Evolutionary conservation across 2,329 filamentous ascomycete genomes (phyloP), one percentile per base, ranked within the genome.

Genomic region (Phialophora expanda): DNA sequence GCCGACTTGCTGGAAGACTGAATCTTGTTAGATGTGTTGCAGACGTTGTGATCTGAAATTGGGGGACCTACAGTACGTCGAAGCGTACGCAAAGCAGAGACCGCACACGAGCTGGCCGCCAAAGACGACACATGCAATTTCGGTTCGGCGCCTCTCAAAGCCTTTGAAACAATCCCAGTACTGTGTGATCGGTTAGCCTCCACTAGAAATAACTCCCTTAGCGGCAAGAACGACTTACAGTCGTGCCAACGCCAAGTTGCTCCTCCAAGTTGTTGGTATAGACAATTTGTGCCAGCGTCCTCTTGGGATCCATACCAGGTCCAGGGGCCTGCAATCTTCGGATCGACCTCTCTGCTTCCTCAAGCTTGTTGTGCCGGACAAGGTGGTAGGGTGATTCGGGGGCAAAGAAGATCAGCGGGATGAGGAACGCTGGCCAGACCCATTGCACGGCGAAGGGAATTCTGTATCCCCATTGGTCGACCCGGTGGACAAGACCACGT

Each of bases 31-130:
- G 71, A 72, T 60, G 70, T 73, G 26, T 78, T 67, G 17, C 72
- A 71, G 30, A 3, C 14, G 8, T 4, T 44, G 38, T n/a, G 38
- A 17, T n/a, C 5, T n/a, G 38, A 8, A 41, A 70, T 66, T 26
- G 76, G 76, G 61, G 70, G 38, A 41, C 54, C 24, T 17, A 56
- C 54, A 86, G 71, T 87, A 87, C 2, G 85, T 89, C 0, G 85
- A 86, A 67, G 88, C 89, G 64, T 85, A 85, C 56, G 87, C 86
- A 68, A 89, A 83, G 14, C 86, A 85, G 68, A 87, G 86, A 24
- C 87, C 87, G 62, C 84, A 85, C 1, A 89, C 78, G 14, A 88
- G 87, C 72, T 90, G 87, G 2, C 87, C 87, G 4, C 84, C 83
- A 78, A 88, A 89, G 6, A 87, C 85, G 3, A 74, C 73, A 3